Conservation (phyloP, 2,329 filamentous ascomycete species). For the Knufia petricola region DNA sequence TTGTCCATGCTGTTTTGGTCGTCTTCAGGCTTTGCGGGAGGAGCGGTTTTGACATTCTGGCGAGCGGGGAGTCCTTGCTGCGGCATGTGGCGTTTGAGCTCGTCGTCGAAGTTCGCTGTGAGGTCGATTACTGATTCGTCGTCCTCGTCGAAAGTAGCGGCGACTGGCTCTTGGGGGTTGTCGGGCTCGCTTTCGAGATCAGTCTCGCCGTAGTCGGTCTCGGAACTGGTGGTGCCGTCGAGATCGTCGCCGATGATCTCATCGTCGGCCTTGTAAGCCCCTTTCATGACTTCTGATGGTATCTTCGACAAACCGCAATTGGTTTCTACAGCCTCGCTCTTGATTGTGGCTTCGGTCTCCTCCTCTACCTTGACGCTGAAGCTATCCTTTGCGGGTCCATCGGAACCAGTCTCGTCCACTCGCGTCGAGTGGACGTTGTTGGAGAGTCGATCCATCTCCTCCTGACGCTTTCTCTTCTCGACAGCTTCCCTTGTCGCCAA, state of each 20-base stretch:
- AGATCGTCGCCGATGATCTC: constrained; percentile 4
- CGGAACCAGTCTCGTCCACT: not conserved
- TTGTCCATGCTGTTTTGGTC: constrained; percentile 7
- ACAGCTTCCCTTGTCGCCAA: constrained; percentile 8
- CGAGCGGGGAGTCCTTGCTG: not conserved
- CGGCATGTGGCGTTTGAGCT: constrained; percentile 9
- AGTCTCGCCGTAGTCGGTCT: not conserved
- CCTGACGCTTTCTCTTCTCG: not conserved
- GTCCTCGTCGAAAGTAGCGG: constrained; percentile 13
- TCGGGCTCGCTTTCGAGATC: constrained; percentile 7
- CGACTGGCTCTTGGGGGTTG: not conserved
- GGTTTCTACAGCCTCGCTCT: not conserved
- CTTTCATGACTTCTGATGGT: not conserved
- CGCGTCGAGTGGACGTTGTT: not conserved
- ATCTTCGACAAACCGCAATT: not conserved
- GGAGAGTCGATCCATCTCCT: not conserved
- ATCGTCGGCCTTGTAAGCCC: not conserved
- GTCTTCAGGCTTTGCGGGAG: not conserved
- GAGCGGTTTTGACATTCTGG: too few relatives aligned
- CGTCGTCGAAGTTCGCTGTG: constrained; percentile 13
- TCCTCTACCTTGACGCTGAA: not conserved
- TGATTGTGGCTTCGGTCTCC: not conserved
- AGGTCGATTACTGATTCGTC: constrained; percentile 20
- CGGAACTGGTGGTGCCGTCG: too few relatives aligned
- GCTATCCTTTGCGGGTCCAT: not conserved